Evolutionary conservation across 805 yeast genomes (phyloP).

Genomic region (Zygotorulaspora danielsina): DNA sequence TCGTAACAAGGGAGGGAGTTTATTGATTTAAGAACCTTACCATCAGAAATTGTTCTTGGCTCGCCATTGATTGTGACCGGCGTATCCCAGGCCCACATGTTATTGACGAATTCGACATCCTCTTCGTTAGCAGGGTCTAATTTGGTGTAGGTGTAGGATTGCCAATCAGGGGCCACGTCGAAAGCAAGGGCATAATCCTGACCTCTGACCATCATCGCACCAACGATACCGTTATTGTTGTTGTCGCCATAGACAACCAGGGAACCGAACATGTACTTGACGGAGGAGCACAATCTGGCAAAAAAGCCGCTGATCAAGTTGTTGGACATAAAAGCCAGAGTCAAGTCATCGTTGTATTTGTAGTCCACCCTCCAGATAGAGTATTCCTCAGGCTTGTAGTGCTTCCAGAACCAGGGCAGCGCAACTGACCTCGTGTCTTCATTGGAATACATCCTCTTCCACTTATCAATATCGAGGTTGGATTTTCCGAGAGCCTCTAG

Average conservation of each 20-base stretch:
- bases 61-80: slow-evolving; percentile 80
- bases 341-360: slow-evolving; percentile 97
- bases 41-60: slow-evolving; percentile 86
- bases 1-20: no score
- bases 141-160: slow-evolving; percentile 79
- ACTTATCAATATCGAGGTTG: slow-evolving; percentile 71
- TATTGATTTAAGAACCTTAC: slow-evolving; percentile 87
- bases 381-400: slow-evolving; percentile 89
- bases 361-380: slow-evolving; percentile 92
- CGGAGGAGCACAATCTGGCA: slow-evolving; percentile 87
- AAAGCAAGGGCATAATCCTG: slow-evolving; percentile 88
- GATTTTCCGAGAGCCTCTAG: slow-evolving; percentile 76
- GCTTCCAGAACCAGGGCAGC: slow-evolving; percentile 97
- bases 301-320: slow-evolving; percentile 97
- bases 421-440: slow-evolving; percentile 93
- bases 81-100: slow-evolving; percentile 98
- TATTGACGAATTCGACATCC: slow-evolving; percentile 74
- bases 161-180: slow-evolving; percentile 99
- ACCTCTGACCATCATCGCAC: slow-evolving; percentile 94
- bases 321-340: slow-evolving; percentile 96
- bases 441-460: slow-evolving; percentile 96
- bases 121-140: slow-evolving; percentile 75
- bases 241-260: slow-evolving; percentile 96
- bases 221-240: slow-evolving; percentile 96
- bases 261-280: slow-evolving; percentile 91